Evolutionary conservation across 1,139 yeast genomes (phyloP).

Genomic region (Taiozyma sp.): DNA sequence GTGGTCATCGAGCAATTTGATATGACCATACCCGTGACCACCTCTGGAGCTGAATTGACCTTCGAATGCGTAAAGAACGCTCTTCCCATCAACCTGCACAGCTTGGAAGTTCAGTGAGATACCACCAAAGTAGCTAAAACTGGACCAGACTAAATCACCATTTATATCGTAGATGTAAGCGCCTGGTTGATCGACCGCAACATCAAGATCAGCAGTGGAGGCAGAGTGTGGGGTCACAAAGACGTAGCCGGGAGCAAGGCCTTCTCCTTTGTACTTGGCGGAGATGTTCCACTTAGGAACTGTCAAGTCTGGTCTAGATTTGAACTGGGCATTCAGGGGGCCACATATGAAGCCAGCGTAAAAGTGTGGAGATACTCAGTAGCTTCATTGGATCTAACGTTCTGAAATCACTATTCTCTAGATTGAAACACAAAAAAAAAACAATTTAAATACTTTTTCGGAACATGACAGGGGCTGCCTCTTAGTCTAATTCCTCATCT

Average conservation of each 20-base stretch:
- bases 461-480: background rate
- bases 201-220: slow-evolving; percentile 20
- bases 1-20: slow-evolving; percentile 27
- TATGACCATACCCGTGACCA: slow-evolving; percentile 37
- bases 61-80: slow-evolving; percentile 30
- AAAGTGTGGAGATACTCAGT: background rate
- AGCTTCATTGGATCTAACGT: background rate
- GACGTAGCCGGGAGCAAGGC: slow-evolving; percentile 26
- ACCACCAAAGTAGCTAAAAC: slow-evolving; percentile 29
- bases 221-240: slow-evolving; percentile 32
- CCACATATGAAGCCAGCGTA: slow-evolving; percentile 1
- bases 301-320: slow-evolving; percentile 32
- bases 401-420: background rate
- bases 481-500: background rate
- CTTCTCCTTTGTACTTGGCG: slow-evolving; percentile 19
- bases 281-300: slow-evolving; percentile 32
- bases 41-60: slow-evolving; percentile 31
- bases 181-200: slow-evolving; percentile 28
- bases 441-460: background rate
- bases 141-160: slow-evolving; percentile 35
- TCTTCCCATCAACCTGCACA: slow-evolving; percentile 25
- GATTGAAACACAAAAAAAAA: too few species aligned
- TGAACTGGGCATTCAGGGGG: slow-evolving; percentile 30
- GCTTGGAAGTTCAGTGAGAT: slow-evolving; percentile 34
- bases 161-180: slow-evolving; percentile 30